These are phyloP conservation scores for Camelina hispida DNA, from an alignment of 345 rosid species.

Conservation along the genomic window DNA sequence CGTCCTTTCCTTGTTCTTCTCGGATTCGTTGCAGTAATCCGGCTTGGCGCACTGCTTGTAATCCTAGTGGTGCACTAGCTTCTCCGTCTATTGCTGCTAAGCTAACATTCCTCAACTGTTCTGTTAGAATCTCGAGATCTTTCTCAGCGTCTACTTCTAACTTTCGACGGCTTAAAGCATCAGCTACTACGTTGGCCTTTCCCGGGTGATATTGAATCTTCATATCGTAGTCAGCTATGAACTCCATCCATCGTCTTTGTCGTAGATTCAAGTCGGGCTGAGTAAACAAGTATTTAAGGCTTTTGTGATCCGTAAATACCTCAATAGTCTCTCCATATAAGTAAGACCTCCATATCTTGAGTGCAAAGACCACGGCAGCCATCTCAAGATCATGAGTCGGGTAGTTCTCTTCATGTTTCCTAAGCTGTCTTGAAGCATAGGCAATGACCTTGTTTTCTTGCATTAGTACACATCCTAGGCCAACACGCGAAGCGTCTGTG, in stretches of 20 bases:
- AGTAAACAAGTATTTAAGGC: too few species aligned
- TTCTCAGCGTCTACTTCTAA: rapidly evolving
- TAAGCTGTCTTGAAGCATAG: neutral
- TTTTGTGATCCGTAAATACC: too few species aligned
- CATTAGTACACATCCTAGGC: neutral
- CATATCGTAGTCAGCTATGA: neutral
- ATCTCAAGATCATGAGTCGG: neutral
- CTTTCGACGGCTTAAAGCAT: neutral
- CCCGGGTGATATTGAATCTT: neutral
- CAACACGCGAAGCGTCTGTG: neutral
- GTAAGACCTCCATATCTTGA: too few species aligned
- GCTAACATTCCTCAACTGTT: neutral
- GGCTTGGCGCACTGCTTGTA: neutral
- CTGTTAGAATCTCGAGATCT: neutral
- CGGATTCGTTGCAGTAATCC: neutral
- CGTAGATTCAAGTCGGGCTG: too few species aligned
- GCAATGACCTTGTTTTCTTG: neutral
- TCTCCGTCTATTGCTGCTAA: neutral
- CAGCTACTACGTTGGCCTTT: neutral
- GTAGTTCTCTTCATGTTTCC: neutral
- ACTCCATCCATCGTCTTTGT: too few species aligned
- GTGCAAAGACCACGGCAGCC: too few species aligned
- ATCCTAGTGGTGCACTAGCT: neutral
- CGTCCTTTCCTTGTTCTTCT: neutral
- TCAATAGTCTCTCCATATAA: too few species aligned